Conservation (phyloP, 2,329 filamentous ascomycete genomes). For the Coniochaeta sp. region DNA sequence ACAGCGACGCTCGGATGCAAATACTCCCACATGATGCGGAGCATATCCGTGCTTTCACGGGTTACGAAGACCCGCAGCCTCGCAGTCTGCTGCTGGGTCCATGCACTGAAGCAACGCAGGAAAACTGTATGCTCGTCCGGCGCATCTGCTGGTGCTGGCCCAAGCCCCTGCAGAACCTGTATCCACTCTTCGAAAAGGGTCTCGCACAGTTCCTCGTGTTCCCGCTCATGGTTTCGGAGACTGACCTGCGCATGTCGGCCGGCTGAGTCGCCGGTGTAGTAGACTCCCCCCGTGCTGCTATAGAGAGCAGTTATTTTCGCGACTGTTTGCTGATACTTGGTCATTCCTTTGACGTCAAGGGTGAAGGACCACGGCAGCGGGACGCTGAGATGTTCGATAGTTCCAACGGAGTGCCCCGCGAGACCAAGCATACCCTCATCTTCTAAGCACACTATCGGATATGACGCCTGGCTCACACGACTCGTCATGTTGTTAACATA, state of each 20-base stretch:
- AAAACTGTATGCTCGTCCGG: background rate
- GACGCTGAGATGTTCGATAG: slow-evolving; percentile 1
- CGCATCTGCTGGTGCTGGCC: background rate
- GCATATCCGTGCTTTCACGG: slow-evolving; percentile 2
- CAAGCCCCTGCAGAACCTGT: background rate
- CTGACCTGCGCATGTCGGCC: slow-evolving; percentile 5
- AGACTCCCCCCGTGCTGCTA: slow-evolving; percentile 5
- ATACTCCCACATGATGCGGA: slow-evolving; percentile 6
- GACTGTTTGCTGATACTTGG: background rate
- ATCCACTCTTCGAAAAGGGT: slow-evolving; percentile 2
- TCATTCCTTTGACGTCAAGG: slow-evolving; percentile 3
- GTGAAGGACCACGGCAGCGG: background rate
- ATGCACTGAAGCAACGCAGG: background rate
- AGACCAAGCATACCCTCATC: slow-evolving; percentile 1
- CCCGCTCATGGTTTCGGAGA: slow-evolving; percentile 1
- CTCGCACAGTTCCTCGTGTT: slow-evolving; percentile 4
- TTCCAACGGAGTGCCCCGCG: slow-evolving; percentile 2
- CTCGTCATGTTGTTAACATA: slow-evolving; percentile 3
- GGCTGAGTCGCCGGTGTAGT: slow-evolving; percentile 3
- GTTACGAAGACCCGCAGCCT: slow-evolving; percentile 3
- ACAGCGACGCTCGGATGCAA: background rate
- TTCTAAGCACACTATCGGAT: background rate
- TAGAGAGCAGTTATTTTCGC: slow-evolving; percentile 1
- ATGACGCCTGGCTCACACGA: background rate
- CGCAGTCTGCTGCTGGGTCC: background rate